Evolutionary conservation across 2,329 filamentous ascomycete genomes (phyloP).

Genomic region (Trichoderma oligosporum): DNA sequence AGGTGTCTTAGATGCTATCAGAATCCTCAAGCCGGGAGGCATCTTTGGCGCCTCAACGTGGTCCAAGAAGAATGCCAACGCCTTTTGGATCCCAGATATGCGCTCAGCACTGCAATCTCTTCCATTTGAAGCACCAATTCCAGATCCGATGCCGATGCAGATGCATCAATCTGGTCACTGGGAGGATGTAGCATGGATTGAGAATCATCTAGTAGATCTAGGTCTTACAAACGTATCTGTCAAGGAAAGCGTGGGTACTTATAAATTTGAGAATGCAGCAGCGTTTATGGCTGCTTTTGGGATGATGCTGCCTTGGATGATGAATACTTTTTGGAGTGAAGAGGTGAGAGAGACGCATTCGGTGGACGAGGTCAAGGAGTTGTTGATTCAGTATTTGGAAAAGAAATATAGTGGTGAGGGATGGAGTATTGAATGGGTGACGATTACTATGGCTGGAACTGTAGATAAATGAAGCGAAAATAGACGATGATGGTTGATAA

Average conservation of each 20-base stretch:
- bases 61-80: constrained; percentile 32
- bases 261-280: constrained; percentile 32
- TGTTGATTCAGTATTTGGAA: constrained; percentile 37
- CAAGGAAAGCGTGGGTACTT: constrained; percentile 28
- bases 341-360: constrained; percentile 35
- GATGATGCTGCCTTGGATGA: constrained; percentile 40
- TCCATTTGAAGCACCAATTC: constrained; percentile 39
- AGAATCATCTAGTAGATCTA: constrained; percentile 32
- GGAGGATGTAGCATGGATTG: constrained; percentile 39
- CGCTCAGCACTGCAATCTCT: constrained; percentile 39
- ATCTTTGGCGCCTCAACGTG: constrained; percentile 38
- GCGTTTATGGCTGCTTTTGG: constrained; percentile 36
- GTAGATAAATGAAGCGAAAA: constrained; percentile 22
- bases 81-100: constrained; percentile 38
- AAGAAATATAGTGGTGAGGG: constrained; percentile 36
- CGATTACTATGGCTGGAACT: constrained; percentile 28
- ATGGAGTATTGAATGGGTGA: constrained; percentile 27
- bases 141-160: constrained; percentile 36
- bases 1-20: constrained; percentile 33
- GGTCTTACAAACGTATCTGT: constrained; percentile 41
- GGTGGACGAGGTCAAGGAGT: constrained; percentile 35
- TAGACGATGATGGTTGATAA: neutral
- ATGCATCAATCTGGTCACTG: constrained; percentile 39
- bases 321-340: constrained; percentile 39
- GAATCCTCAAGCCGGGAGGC: constrained; percentile 39